Base-by-base conservation (phyloP, 1,139 yeast species). In the Debaryomycetaceae sp. region DNA sequence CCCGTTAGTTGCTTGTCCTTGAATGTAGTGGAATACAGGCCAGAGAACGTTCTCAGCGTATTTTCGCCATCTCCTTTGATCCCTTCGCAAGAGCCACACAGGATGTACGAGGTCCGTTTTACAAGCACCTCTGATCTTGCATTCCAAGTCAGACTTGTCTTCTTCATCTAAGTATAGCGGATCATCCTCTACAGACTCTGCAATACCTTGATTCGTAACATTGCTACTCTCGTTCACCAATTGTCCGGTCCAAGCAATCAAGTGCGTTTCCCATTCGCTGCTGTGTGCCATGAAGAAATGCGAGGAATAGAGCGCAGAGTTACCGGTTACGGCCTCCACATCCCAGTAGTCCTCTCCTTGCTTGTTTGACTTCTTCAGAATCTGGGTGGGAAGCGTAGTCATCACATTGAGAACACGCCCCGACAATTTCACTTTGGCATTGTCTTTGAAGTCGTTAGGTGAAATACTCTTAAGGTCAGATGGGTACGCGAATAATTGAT, bases 161-260 rank as follows among this genome's bases (percentile, higher is more conserved):
- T 66, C 66, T 8, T 77, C 79, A 44, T 80, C 75, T 52, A 85
- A 63, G 56, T 83, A 82, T 48, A 83, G 68, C 1, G 91, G 85
- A 52, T 81, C 88, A 42, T 76, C 81, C 38, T 70, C 65, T 40
- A 65, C 58, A 48, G 56, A 52, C 24, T 59, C 62, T 33, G 46
- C 47, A 6, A 46, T 41, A 24, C 43, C 43, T 23, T 40, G 43
- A 20, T 41, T 43, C 44, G 45, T 34, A 29, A 38, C 23, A 23
- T 43, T 38, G 43, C 56, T 62, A 42, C 63, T 60, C 45, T 69
- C 66, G 47, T 74, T 69, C 45, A 73, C 72, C 50, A 90, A 72
- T 63, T 90, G 98, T 24, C 99, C 99, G 0, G 97, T 87, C 99
- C 99, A 95, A 1, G 91, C 97, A 44, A 95, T 83, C 47, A 89